Evolutionary conservation across 75 land plant species (phyloP).

Genomic region (Ceratopteris richardii): DNA sequence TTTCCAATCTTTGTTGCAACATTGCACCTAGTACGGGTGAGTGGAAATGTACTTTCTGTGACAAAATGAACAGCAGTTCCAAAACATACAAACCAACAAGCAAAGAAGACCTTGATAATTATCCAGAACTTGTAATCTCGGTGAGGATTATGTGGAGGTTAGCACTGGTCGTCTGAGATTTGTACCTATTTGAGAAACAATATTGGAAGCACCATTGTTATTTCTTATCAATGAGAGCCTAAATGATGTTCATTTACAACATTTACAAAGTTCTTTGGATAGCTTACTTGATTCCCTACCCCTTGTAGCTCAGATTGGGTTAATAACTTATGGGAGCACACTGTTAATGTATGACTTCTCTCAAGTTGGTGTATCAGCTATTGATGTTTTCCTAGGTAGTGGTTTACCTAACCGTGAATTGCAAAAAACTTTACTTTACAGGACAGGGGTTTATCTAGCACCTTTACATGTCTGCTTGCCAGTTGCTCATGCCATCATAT

Average conservation of each 20-base stretch:
- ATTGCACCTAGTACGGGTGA: conserved; percentile 61
- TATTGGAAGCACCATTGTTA: conserved; percentile 75
- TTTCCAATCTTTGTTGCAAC: conserved; percentile 65
- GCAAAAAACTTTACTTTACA: conserved; percentile 74
- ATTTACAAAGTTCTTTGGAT: conserved; percentile 89
- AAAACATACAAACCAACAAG: conserved; percentile 72
- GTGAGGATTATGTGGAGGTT: conserved; percentile 79
- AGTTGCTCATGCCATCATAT: conserved; percentile 68
- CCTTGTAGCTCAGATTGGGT: conserved; percentile 66
- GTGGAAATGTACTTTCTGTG: conserved; percentile 89
- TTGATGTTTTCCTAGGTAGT: conserved; percentile 89
- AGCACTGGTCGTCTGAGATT: conserved; percentile 65
- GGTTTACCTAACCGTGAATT: conserved; percentile 60
- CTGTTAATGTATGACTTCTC: conserved; percentile 93
- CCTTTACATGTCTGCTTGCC: conserved; percentile 78
- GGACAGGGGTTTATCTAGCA: conserved; percentile 86
- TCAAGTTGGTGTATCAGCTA: conserved; percentile 77
- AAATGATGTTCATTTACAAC: conserved; percentile 84
- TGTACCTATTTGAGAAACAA: conserved; percentile 73
- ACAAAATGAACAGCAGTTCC: conserved; percentile 70
- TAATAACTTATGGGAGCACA: conserved; percentile 80
- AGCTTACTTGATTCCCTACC: conserved; percentile 89
- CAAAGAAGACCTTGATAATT: conserved; percentile 58
- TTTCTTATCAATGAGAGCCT: conserved; percentile 85
- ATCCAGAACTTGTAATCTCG: conserved; percentile 65